Evolutionary conservation across 148 eudicot species (phyloP), one percentile per base, ranked within the genome.

Genomic region (Cornus florida): DNA sequence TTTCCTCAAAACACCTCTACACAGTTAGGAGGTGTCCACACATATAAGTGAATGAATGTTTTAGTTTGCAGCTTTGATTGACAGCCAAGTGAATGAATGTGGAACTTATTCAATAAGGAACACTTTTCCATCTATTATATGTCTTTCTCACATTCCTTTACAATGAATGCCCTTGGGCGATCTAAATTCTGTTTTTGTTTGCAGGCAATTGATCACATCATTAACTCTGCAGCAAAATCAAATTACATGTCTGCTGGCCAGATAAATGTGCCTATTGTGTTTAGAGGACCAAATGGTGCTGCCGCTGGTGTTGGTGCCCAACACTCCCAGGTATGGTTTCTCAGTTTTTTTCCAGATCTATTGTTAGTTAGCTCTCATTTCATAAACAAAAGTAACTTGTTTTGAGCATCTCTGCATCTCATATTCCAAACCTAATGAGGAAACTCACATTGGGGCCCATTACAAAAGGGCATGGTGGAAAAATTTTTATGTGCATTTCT

Each of bases 291-390:
- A 11, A 94, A 94, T 92, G 97, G 98, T 78, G 92, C 97, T 84
- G 98, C 93, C 41, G 96, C 97, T 76, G 98, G 97, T 75, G 98
- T 94, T 84, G 98, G 98, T 73, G 98, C 98, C 79, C 97, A 94
- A 75, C 97, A 94, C 84, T 94, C 98, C 20, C 94, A 94, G 93
- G 98, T 91, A 48, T 67, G 80, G 28, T 13, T 57, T 20, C 17
- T 14, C 59, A 53, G 19, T 12, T 53, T 53, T 53, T 16, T 16
- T 11, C 59, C 59, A 12, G 17, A 53, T 53, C 4, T 53, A 12
- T 12, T 53, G 19, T 53, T 53, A 53, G 17, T 53, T 53, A 48
- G 8, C 12, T 8, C 2, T 11, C 53, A 48, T 48, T 48, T 48
- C 53, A 48, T 48, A 48, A 11, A 48, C 10, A 48, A 48, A 48